Base-by-base conservation (phyloP, 768 basidiomycete genomes). In the Boletus eberwhitei region DNA sequence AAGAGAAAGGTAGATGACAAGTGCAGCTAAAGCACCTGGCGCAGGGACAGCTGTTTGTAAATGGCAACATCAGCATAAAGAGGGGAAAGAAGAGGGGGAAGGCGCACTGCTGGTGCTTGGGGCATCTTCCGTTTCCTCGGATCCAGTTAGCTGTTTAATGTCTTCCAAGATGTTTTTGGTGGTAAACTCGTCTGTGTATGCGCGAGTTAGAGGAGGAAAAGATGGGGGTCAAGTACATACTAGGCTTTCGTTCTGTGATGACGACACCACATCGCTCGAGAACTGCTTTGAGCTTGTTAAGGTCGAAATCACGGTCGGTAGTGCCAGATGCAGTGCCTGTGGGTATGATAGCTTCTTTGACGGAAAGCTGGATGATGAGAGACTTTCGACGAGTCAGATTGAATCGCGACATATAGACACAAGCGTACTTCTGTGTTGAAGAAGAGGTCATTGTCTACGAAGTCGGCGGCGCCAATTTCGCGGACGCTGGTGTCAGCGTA, bases 391-490 rank as follows among this genome's bases (percentile, higher is more conserved):
- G 19, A 26, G 51, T 57, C 34, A 57, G 42, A 32, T 8, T 1
- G 24, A n/a, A 29, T 37, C 17, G 52, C 26, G 13, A 34, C 22
- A 21, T 35, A 45, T 21, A 50, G 22, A 40, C 16, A 49, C n/a
- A 17, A 14, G 52, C 73, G 39, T 55, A 93, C 96, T 79, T 99
- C 96, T 4, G 88, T 86, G 63, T 98, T 99, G 1, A 93, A 94
- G 71, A 95, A 98, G 16, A 93, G 75, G 56, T 98, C 97, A 61
- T 94, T 96, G 71, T 99, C 97, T 8, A 86, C 83, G 62, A 92
- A 98, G 57, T 98, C 93, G 13, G 90, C 80, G 0, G 95, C 87
- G 1, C 97, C 97, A 5, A 99, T 77, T 63, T 89, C 82, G 21
- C 92, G 84, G 8, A 84, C 75, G 56, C 87, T 91, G 1, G 93